Evolutionary conservation across 2,329 filamentous ascomycete genomes (phyloP).

Genomic region (Verticillium albo-atrum): DNA sequence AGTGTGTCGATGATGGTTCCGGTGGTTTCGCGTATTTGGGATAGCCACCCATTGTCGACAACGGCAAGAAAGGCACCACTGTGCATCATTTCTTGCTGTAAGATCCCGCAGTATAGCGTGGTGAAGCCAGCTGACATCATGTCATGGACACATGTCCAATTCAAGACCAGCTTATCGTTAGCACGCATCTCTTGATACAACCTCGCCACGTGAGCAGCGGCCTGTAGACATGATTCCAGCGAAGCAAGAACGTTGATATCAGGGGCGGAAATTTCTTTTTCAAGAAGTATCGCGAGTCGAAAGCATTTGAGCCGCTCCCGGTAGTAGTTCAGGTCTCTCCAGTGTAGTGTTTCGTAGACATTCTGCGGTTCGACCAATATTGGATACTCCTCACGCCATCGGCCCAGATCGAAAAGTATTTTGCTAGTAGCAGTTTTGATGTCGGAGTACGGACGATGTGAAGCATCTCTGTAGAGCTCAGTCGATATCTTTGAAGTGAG

Average conservation of each 20-base stretch:
- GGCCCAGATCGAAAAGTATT: background rate
- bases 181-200: background rate
- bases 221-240: background rate
- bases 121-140: constrained; percentile 1
- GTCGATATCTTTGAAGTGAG: background rate
- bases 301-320: background rate
- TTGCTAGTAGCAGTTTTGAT: background rate
- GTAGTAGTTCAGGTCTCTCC: constrained; percentile 1
- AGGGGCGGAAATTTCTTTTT: background rate
- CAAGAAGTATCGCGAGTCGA: background rate
- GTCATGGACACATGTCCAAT: constrained; percentile 1
- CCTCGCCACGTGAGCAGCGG: background rate
- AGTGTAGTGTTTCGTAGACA: background rate
- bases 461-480: background rate
- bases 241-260: background rate
- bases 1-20: background rate
- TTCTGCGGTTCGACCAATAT: background rate
- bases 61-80: background rate
- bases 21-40: background rate
- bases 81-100: background rate
- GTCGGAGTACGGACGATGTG: background rate
- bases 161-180: background rate
- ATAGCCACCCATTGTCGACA: background rate
- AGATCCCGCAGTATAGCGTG: background rate
- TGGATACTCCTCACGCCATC: background rate